Percentiles rank a stretch among this genome's conserved stretches.
These are phyloP conservation scores for Jamesozyma spencerorum DNA, from an alignment of 805 yeast species.

Conservation along the genomic window DNA sequence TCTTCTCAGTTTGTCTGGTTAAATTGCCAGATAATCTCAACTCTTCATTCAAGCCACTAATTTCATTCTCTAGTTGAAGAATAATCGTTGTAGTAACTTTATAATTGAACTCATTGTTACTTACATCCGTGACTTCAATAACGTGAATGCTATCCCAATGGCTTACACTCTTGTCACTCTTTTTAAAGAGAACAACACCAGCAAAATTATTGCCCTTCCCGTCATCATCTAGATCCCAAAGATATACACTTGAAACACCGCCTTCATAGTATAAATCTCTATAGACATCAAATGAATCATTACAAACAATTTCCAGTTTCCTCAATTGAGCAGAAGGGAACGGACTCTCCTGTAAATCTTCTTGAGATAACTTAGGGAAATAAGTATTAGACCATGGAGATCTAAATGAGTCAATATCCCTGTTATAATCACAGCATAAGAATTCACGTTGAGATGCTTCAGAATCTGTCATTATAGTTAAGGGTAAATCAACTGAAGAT, in stretches of 20 bases:
- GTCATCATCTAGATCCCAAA: constrained; percentile 77
- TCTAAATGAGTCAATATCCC: constrained; percentile 88
- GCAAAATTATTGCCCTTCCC: constrained; percentile 44
- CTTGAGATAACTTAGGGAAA: constrained; percentile 31
- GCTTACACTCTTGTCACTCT: constrained; percentile 37
- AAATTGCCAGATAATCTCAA: constrained; percentile 67
- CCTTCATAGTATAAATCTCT: constrained; percentile 94
- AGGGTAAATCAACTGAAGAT: constrained; percentile 80
- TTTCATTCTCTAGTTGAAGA: constrained; percentile 44
- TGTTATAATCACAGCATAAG: constrained; percentile 85
- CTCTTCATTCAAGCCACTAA: constrained; percentile 21
- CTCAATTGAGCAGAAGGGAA: constrained; percentile 61
- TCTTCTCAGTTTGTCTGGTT: constrained; percentile 71
- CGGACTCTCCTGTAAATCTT: constrained; percentile 60
- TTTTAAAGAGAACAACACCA: constrained; percentile 82
- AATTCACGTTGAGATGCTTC: constrained; percentile 45
- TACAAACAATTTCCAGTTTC: constrained; percentile 68
- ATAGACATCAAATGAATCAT: constrained; percentile 85
- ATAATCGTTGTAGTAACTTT: constrained; percentile 83
- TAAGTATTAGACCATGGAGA: constrained; percentile 86
- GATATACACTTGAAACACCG: constrained; percentile 77
- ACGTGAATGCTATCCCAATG: constrained; percentile 94
- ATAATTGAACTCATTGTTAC: constrained; percentile 38
- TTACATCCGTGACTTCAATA: constrained; percentile 53
- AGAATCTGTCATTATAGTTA: constrained; percentile 30